Base-by-base conservation (phyloP, 495 filamentous ascomycete species). In the Jackrogersella minutella region DNA sequence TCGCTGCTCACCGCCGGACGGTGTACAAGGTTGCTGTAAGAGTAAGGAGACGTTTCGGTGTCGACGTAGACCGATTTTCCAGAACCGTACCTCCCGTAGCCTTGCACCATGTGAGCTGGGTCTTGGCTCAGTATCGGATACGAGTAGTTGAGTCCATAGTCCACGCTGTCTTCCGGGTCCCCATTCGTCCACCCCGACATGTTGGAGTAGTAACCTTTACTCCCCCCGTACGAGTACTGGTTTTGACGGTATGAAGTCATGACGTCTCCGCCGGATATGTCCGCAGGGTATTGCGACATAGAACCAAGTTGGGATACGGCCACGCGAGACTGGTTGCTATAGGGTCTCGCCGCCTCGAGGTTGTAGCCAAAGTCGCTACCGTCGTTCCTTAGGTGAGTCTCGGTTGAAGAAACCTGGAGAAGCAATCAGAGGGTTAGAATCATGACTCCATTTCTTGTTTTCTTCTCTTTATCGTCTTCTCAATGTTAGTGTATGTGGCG, bases 341-440 rank as follows among this genome's bases (percentile, higher is more conserved):
- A 78, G 2, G 66, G 49, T 24, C 80, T 75, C 4, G 80, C 77
- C 24, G 77, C 76, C 9, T 70, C 70, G 41, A 82, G 69, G 31
- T 74, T 78, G 41, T 80, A 81, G 13, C 62, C 67, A 28, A 79
- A 82, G 2, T 78, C 72, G 14, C 52, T 62, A 11, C 62, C 44
- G 2, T 80, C 76, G 44, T 62, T 68, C 41, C 78, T 80, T 14
- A 84, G 44, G 1, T 69, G 80, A 4, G 80, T 76, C 66, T 84
- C 82, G 26, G 71, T 73, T 1, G 82, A 84, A 16, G 76, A 75
- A 10, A 85, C 82, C 82, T 85, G 66, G 41, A 70, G 30, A 58
- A 55, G 49, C 28, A n/a, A 61, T 43, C 36, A 40, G n/a, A 57
- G 21, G 40, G 34, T 70, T 43, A 76, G 62, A 58, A 46, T 63